These are phyloP conservation scores for Dictyostelium brefeldianum DNA, from an alignment of 78 protist genomes.

Conservation along the genomic window DNA sequence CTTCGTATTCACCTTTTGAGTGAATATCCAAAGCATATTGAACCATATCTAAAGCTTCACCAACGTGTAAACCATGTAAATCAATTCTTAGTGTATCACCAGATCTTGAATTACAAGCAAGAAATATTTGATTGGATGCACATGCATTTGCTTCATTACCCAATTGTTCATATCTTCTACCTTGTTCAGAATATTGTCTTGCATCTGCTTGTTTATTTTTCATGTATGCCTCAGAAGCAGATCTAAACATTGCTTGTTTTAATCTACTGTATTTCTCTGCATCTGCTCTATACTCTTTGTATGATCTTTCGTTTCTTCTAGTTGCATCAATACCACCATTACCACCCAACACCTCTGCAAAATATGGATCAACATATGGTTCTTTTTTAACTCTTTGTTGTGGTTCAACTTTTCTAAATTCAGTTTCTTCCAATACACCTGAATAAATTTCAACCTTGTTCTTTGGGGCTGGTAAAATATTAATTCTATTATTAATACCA, in stretches of 20 bases:
- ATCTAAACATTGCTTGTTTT: slow-evolving; percentile 23
- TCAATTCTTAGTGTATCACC: slow-evolving; percentile 53
- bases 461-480: slow-evolving; percentile 9
- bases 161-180: slow-evolving; percentile 15
- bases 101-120: slow-evolving; percentile 36
- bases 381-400: background rate
- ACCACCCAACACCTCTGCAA: background rate
- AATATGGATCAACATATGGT: background rate
- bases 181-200: background rate
- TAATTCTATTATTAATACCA: background rate
- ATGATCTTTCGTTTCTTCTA: slow-evolving; percentile 7
- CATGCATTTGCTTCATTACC: slow-evolving; percentile 8
- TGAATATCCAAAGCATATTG: slow-evolving; percentile 33
- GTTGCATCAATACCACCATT: background rate
- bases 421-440: background rate
- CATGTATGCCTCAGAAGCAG: slow-evolving; percentile 55
- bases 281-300: slow-evolving; percentile 16
- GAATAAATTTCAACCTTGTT: slow-evolving; percentile 19
- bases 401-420: slow-evolving; percentile 16
- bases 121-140: slow-evolving; percentile 58
- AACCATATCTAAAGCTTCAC: slow-evolving; percentile 66
- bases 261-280: slow-evolving; percentile 35
- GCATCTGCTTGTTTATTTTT: slow-evolving; percentile 43
- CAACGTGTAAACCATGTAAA: slow-evolving; percentile 69
- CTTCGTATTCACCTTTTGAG: slow-evolving; percentile 30